Evolutionary conservation across 1,139 yeast species (phyloP).

Genomic region (Pichia sp.): DNA sequence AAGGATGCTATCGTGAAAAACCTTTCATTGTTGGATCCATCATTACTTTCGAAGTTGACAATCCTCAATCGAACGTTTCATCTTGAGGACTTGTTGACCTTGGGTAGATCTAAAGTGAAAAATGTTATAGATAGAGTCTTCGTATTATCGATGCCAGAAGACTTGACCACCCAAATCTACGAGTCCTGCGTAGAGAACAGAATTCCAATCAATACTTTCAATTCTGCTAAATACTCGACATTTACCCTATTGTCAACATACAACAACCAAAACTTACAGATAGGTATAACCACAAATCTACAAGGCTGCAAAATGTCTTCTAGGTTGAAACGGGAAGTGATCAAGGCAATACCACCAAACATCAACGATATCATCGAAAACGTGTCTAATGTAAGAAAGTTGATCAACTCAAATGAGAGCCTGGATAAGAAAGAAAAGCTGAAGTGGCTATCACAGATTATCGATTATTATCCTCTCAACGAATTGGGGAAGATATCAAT

Average conservation of each 20-base stretch:
- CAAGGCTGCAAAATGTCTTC: conserved; percentile 87
- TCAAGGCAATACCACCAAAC: conserved; percentile 60
- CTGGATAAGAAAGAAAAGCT: conserved; percentile 53
- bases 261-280: conserved; percentile 67
- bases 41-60: conserved; percentile 31
- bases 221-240: conserved; percentile 65
- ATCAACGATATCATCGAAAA: conserved; percentile 65
- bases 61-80: conserved; percentile 38
- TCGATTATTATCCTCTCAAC: conserved; percentile 81
- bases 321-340: conserved; percentile 71
- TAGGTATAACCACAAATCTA: conserved; percentile 84
- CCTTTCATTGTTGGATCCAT: neutral
- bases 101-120: conserved; percentile 64
- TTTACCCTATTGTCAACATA: conserved; percentile 74
- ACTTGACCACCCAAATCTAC: conserved; percentile 34
- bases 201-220: conserved; percentile 79
- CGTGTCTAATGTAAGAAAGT: conserved; percentile 61
- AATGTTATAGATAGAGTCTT: conserved; percentile 71
- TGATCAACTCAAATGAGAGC: conserved; percentile 62
- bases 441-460: conserved; percentile 85
- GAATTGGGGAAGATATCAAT: conserved; percentile 55
- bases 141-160: conserved; percentile 40
- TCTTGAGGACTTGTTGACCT: conserved; percentile 41
- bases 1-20: conserved; percentile 1
- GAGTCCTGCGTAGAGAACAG: conserved; percentile 53